Evolutionary conservation across 352 stramenopile genomes (phyloP).

Genomic region (Phytophthora tubulina): DNA sequence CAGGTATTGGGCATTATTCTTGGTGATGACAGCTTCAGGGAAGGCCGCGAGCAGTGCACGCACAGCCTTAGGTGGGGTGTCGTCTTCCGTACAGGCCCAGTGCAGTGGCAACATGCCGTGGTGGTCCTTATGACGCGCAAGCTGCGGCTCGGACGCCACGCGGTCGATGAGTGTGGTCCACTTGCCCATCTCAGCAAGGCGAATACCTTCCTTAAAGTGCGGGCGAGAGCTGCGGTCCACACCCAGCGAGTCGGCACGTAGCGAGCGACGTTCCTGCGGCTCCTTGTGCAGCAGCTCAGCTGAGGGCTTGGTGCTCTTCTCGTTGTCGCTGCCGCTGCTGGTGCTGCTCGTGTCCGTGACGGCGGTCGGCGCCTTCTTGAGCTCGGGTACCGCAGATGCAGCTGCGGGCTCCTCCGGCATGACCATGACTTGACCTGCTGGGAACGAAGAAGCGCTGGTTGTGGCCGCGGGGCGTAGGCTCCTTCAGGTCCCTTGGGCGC

Average conservation of each 20-base stretch:
- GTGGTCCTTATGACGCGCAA: constrained; percentile 84
- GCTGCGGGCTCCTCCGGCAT: constrained; percentile 23
- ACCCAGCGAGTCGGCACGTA: constrained; percentile 39
- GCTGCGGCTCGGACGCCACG: constrained; percentile 63
- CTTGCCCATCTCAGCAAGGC: constrained; percentile 84
- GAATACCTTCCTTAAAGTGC: constrained; percentile 87
- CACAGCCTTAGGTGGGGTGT: constrained; percentile 71
- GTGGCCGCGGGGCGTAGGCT: constrained; percentile 17
- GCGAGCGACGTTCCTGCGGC: constrained; percentile 25
- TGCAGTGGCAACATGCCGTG: constrained; percentile 88
- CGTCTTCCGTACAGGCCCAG: constrained; percentile 86
- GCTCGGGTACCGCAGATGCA: constrained; percentile 18
- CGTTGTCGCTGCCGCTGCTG: constrained; percentile 26
- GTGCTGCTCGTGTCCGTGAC: constrained; percentile 43
- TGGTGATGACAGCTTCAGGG: constrained; percentile 78
- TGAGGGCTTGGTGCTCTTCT: constrained; percentile 27
- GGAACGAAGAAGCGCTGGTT: constrained; percentile 33
- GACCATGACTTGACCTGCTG: constrained; percentile 28
- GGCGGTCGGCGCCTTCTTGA: constrained; percentile 31
- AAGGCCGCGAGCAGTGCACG: constrained; percentile 73
- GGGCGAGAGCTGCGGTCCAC: constrained; percentile 53
- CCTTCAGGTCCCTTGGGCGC: not conserved
- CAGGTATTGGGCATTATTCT: constrained; percentile 87
- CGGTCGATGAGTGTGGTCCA: constrained; percentile 74
- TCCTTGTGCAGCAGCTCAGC: constrained; percentile 16